A percentile compares a stretch with the other conserved stretches of the same genome.
These are phyloP conservation scores for Suhomyces panamericanus DNA, from an alignment of 1,139 yeast genomes.

Conservation along the genomic window DNA sequence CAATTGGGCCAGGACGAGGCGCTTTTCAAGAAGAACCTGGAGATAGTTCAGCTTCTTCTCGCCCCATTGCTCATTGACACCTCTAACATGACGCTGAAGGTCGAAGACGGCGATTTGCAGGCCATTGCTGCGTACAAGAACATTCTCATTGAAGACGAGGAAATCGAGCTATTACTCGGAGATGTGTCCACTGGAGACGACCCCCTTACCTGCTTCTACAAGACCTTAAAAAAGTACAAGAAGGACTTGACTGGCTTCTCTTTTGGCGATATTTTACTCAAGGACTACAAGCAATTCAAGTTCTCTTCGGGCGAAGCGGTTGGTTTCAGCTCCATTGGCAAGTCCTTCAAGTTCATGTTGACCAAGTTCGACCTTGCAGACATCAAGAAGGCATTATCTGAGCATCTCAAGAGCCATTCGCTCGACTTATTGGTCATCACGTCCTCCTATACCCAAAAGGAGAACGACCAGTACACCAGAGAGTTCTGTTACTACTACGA, in stretches of 20 bases:
- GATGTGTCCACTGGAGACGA: not conserved
- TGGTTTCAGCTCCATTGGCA: conserved; percentile 79
- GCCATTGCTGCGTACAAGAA: conserved; percentile 41
- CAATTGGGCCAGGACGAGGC: conserved; percentile 21
- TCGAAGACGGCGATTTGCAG: conserved; percentile 52
- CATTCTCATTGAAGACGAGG: conserved; percentile 12
- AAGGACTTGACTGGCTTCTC: conserved; percentile 61
- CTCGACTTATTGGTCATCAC: conserved; percentile 62
- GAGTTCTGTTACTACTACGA: conserved; percentile 51
- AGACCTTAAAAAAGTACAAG: conserved; percentile 53
- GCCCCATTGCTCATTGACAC: conserved; percentile 80
- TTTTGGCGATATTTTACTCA: conserved; percentile 61
- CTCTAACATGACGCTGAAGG: conserved; percentile 57
- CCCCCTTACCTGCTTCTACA: conserved; percentile 28
- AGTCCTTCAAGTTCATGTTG: conserved; percentile 60
- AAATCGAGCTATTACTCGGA: not conserved
- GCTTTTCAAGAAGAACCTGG: conserved; percentile 23
- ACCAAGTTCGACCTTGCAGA: conserved; percentile 31
- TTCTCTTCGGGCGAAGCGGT: conserved; percentile 43
- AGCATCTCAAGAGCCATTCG: conserved; percentile 35
- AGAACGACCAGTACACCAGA: conserved; percentile 49
- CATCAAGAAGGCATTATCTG: conserved; percentile 38
- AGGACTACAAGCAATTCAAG: conserved; percentile 80
- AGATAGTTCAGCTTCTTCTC: conserved; percentile 51
- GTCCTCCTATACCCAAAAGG: conserved; percentile 54